phyloP scores from a whole-genome alignment of 495 filamentous ascomycete species.

The Podospora sp. region DNA sequence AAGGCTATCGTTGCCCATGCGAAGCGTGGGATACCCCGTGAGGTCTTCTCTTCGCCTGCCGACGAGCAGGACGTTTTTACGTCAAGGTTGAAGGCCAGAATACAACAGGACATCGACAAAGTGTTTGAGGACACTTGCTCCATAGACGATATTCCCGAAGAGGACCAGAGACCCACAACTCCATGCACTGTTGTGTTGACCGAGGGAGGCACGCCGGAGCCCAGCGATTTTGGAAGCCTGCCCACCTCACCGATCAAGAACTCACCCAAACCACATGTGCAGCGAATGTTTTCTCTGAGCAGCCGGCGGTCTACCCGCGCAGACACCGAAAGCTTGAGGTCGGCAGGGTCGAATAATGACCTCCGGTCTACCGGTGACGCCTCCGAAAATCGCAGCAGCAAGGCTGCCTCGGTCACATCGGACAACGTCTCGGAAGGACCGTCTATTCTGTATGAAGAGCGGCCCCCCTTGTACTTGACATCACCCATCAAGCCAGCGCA shows the following conservation, averaged over 20 bases:
- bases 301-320: neutral
- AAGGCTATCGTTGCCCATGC: conserved; percentile 49
- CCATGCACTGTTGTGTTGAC: conserved; percentile 9
- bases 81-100: conserved; percentile 39
- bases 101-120: conserved; percentile 47
- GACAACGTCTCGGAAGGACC: conserved; percentile 12
- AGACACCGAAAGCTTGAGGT: neutral
- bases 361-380: conserved; percentile 9
- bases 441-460: neutral
- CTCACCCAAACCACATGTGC: conserved; percentile 1
- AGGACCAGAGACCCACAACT: conserved; percentile 24
- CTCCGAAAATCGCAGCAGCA: conserved; percentile 8
- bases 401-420: conserved; percentile 12
- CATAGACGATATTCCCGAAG: conserved; percentile 41
- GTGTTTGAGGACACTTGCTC: conserved; percentile 50
- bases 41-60: conserved; percentile 26
- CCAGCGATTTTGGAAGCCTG: neutral
- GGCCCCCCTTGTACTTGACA: neutral
- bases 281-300: conserved; percentile 18
- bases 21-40: conserved; percentile 24
- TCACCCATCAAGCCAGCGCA: conserved; percentile 20
- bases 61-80: conserved; percentile 32
- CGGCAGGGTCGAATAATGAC: conserved; percentile 11
- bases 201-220: conserved; percentile 19
- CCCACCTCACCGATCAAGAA: conserved; percentile 8